Evolutionary conservation across 2,329 filamentous ascomycete species (phyloP).

Genomic region (Emergomyces pasteurianus): DNA sequence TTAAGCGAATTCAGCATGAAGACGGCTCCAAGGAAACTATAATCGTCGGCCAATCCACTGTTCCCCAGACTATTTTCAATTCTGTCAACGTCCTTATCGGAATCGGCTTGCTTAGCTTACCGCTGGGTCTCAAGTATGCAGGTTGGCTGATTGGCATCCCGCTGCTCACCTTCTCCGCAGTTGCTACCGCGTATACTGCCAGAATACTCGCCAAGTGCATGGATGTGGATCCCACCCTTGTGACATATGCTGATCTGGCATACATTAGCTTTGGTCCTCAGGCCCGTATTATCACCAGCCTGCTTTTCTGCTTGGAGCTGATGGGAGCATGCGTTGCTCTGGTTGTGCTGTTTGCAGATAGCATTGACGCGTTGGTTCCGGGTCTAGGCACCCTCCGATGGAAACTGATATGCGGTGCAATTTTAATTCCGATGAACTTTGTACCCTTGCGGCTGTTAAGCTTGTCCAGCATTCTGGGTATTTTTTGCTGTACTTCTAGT

Average conservation of each 20-base stretch:
- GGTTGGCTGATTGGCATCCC: slow-evolving; percentile 76
- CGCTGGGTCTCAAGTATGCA: slow-evolving; percentile 73
- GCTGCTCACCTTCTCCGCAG: slow-evolving; percentile 61
- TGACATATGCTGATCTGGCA: slow-evolving; percentile 89
- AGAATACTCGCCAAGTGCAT: slow-evolving; percentile 77
- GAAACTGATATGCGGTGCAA: slow-evolving; percentile 72
- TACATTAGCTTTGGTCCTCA: slow-evolving; percentile 78
- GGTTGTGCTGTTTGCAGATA: slow-evolving; percentile 87
- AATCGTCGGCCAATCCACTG: slow-evolving; percentile 84
- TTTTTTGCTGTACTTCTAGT: slow-evolving; percentile 80
- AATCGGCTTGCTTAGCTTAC: slow-evolving; percentile 77
- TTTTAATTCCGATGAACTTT: slow-evolving; percentile 74
- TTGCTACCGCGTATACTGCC: slow-evolving; percentile 74
- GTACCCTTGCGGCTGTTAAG: slow-evolving; percentile 72
- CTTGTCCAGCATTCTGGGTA: slow-evolving; percentile 86
- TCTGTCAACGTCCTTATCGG: slow-evolving; percentile 89
- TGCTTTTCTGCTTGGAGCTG: slow-evolving; percentile 80
- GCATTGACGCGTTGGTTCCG: slow-evolving; percentile 65
- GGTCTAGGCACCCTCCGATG: slow-evolving; percentile 57
- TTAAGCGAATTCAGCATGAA: slow-evolving; percentile 74
- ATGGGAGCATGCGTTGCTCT: slow-evolving; percentile 80
- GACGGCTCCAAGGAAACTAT: slow-evolving; percentile 75
- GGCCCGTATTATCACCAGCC: slow-evolving; percentile 68
- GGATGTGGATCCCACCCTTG: slow-evolving; percentile 69
- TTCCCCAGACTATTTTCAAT: slow-evolving; percentile 94